Base-by-base conservation (phyloP, 169 alveolate genomes). In the Plasmodium gaboni region DNA sequence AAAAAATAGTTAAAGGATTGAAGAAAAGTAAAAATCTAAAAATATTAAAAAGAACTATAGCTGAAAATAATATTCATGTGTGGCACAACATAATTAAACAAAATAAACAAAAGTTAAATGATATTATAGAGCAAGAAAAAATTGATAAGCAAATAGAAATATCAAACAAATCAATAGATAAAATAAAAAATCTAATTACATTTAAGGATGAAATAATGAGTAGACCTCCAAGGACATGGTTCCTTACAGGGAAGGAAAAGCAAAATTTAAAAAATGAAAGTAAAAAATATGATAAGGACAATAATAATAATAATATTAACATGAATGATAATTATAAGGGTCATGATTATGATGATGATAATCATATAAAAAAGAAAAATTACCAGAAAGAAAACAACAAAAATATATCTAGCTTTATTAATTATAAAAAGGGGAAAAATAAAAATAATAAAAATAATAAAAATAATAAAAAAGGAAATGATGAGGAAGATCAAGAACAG, bases 191-290 rank as follows among this genome's bases (percentile, higher is more conserved):
- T 22, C 74, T 94, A 17, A 76, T 92, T 50, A 74, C 89, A 24
- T 95, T 94, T 78, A 95, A 95, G 91, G 96, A 96, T 42, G 95
- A 94, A 74, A 94, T 91, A 67, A 67, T 74, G 71, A 83, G 89
- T 60, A 93, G 95, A 15, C 94, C 94, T 26, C 85, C 88, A 17
- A 91, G 87, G 68, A 78, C 53, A 32, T 94, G 95, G 95, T 90
- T 94, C 19, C 44, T 73, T 53, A 85, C 76, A 13, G 72, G 50
- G 17, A 78, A 72, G 64, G 94, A 92, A 65, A 90, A 85, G n/a
- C 6, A 55, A n/a, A 59, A 68, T 24, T 60, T 65, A 24, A 74
- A 46, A 73, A 72, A 48, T 63, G 53, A 65, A 76, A 90, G 32
- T 26, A 24, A 28, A 53, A 83, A 64, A 74, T 73, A 26, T 26